phyloP scores from a whole-genome alignment of 2,329 filamentous ascomycete species.

The Colletotrichum paranaense region DNA sequence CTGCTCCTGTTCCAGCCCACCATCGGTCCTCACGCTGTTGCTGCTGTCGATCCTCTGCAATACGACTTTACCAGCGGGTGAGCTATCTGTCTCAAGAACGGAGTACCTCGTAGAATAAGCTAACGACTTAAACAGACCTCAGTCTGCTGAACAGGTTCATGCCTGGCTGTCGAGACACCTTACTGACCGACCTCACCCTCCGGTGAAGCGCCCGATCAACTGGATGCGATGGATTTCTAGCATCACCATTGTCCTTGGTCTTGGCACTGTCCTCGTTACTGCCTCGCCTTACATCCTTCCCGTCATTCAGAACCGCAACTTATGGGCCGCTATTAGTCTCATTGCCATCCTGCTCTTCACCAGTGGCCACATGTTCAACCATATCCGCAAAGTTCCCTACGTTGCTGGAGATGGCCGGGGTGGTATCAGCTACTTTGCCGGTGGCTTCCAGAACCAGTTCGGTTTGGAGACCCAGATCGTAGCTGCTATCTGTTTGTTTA shows the following conservation, averaged over 20 bases:
- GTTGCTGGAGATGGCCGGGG: constrained; percentile 86
- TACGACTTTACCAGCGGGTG: constrained; percentile 89
- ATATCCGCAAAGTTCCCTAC: constrained; percentile 96
- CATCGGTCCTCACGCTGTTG: constrained; percentile 79
- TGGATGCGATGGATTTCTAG: constrained; percentile 79
- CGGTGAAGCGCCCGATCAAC: constrained; percentile 87
- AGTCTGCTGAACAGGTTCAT: constrained; percentile 82
- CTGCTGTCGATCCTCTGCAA: constrained; percentile 75
- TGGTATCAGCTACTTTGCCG: constrained; percentile 89
- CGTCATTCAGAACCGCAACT: constrained; percentile 86
- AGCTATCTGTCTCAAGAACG: constrained; percentile 41
- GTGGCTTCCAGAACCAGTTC: constrained; percentile 92
- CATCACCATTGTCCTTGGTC: constrained; percentile 76
- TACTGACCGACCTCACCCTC: constrained; percentile 80
- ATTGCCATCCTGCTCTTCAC: constrained; percentile 93
- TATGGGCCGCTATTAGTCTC: constrained; percentile 92
- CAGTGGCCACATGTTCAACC: constrained; percentile 99
- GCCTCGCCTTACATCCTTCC: constrained; percentile 84
- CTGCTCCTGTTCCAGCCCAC: constrained; percentile 90
- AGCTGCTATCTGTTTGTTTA: constrained; percentile 86
- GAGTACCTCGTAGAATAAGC: neutral
- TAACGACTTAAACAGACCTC: constrained; percentile 62
- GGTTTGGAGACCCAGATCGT: constrained; percentile 96
- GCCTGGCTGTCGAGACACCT: constrained; percentile 83
- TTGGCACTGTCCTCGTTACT: constrained; percentile 75